phyloP scores from a whole-genome alignment of 345 rosid species.

The Eucalyptus sp. region DNA sequence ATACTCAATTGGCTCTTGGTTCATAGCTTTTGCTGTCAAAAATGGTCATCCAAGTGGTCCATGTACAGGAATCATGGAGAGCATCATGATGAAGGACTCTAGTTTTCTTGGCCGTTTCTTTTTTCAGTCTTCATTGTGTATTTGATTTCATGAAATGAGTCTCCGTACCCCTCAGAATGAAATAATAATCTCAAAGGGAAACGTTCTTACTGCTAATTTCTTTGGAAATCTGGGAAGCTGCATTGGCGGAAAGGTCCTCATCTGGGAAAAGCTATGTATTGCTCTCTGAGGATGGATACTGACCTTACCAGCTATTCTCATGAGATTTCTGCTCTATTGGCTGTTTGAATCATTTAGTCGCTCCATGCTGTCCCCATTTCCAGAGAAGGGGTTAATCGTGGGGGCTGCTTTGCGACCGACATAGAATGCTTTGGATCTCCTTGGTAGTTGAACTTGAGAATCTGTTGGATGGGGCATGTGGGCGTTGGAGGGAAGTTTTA shows the following conservation, averaged over 20 bases:
- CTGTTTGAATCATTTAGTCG: not conserved
- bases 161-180: not conserved
- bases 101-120: not conserved
- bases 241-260: not conserved
- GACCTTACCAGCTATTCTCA: not conserved
- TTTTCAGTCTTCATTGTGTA: not conserved
- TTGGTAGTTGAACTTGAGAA: not conserved
- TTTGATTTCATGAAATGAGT: not conserved
- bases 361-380: not conserved
- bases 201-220: not conserved
- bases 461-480: not conserved
- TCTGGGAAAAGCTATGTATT: not conserved
- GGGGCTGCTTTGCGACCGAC: not conserved
- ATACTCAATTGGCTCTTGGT: not conserved
- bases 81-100: not conserved
- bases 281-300: not conserved
- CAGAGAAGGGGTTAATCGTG: not conserved
- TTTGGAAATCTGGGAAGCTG: not conserved
- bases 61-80: not conserved
- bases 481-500: not conserved
- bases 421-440: not conserved
- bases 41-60: not conserved
- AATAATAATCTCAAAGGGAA: not conserved
- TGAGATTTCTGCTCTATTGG: not conserved
- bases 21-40: not conserved